A percentile compares a stretch with the other conserved stretches of the same genome.
Evolutionary conservation across 768 basidiomycete genomes (phyloP).

Genomic region (Boletus eberwhitei): DNA sequence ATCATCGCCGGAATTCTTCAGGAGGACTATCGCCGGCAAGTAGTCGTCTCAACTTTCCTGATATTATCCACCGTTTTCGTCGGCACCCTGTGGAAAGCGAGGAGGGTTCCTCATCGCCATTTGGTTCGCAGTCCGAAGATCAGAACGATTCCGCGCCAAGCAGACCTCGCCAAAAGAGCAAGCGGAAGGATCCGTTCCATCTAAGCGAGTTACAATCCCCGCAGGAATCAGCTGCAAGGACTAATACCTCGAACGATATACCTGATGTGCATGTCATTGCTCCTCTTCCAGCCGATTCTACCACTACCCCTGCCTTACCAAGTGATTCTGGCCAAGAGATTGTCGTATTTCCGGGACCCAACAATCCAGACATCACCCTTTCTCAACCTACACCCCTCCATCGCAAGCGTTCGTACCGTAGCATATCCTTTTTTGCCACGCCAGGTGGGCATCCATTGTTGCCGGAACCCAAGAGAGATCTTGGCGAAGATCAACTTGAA

Average conservation of each 20-base stretch:
- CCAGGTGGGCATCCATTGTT: conserved; percentile 26
- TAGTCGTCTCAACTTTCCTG: conserved; percentile 40
- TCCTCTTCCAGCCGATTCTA: conserved; percentile 6
- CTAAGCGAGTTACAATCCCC: conserved; percentile 21
- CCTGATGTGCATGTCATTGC: conserved; percentile 1
- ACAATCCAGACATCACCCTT: not conserved
- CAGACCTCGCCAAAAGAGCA: conserved; percentile 4
- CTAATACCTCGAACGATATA: conserved; percentile 3
- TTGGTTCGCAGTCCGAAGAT: conserved; percentile 46
- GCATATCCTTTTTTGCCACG: conserved; percentile 36
- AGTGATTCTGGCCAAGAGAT: conserved; percentile 6
- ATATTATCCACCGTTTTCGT: conserved; percentile 35
- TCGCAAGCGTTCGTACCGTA: conserved; percentile 22
- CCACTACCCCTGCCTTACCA: not conserved
- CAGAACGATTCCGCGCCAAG: conserved; percentile 28
- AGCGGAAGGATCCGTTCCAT: conserved; percentile 24
- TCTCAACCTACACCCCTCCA: not conserved
- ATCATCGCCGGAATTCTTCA: conserved; percentile 22
- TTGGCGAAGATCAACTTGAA: conserved; percentile 43
- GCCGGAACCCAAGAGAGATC: conserved; percentile 36
- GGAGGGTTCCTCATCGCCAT: conserved; percentile 44
- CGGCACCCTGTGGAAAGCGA: conserved; percentile 41
- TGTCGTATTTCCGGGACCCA: not conserved
- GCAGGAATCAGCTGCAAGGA: conserved; percentile 12
- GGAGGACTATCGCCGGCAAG: conserved; percentile 43